Evolutionary conservation across 2,329 filamentous ascomycete genomes (phyloP), one percentile per base, ranked within the genome.

Genomic region (Phoma herbarum): DNA sequence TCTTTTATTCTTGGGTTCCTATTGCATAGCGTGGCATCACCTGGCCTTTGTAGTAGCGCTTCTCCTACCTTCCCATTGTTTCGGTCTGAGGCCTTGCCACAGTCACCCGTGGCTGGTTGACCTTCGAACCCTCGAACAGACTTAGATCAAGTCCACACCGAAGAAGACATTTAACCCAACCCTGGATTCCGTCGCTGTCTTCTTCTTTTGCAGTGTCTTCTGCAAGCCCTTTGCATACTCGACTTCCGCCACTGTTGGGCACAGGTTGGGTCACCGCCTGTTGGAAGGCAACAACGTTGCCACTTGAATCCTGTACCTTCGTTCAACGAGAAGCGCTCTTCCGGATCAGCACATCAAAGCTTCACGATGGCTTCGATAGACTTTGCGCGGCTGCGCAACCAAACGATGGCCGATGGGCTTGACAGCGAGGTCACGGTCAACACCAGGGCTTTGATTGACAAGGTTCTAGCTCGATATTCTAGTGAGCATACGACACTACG

Each of bases 361-460:
- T 25, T 9, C 29, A 68, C 23, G 20, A 78, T 78, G 75, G 72
- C 75, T 48, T 47, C 65, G 2, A 70, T 84, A 59, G 85, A 88
- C 67, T 86, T 85, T 69, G 84, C 83, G 72, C 83, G 89, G 72
- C 83, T 99, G 65, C 90, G 92, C 73, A 93, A 94, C 67, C 90
- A 92, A 70, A 95, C 95, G 25, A 86, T 99, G 81, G 90, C 92
- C 57, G 91, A 91, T 65, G 90, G 93, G 61, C 92, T 96, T 69
- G 95, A 98, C 77, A 95, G 98, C 78, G 95, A 95, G 41, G 95
- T 99, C 56, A 99, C 95, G 0, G 95, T 99, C 72, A 97, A 99
- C 75, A 99, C 95, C 47, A 86, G 96, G 72, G 95, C 95, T 42
- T 80, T 99, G 69, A 99, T 99, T 74, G 96, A 98, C 81, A 99